Percentiles rank a stretch among this genome's conserved stretches.
Evolutionary conservation across 352 stramenopile species (phyloP).

Genomic region (Pythium dissimile): DNA sequence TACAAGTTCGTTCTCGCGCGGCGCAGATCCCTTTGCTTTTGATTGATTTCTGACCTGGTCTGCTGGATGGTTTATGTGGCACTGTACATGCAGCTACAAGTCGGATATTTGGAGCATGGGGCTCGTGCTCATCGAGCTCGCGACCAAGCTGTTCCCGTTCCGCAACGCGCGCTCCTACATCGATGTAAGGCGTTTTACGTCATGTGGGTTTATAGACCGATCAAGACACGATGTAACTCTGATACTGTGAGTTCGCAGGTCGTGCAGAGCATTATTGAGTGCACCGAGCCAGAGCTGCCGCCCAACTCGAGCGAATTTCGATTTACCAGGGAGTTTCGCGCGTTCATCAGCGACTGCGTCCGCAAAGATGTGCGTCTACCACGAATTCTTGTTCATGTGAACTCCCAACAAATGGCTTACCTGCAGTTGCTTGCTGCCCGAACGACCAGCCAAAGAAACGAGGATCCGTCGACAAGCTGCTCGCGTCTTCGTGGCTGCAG

Average conservation of each 20-base stretch:
- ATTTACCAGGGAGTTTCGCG: constrained; percentile 52
- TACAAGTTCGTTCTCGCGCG: constrained; percentile 68
- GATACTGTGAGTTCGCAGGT: constrained; percentile 28
- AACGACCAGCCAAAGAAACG: constrained; percentile 59
- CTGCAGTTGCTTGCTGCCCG: not conserved
- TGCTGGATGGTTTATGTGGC: not conserved
- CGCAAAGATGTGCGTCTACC: constrained; percentile 51
- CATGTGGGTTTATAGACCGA: too few relatives aligned
- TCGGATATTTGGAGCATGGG: constrained; percentile 78
- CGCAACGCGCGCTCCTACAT: constrained; percentile 57
- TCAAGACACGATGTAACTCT: too few relatives aligned
- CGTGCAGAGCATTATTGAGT: constrained; percentile 75
- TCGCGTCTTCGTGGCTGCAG: constrained; percentile 51
- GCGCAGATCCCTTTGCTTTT: constrained; percentile 1
- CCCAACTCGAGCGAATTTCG: constrained; percentile 19
- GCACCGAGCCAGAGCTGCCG: constrained; percentile 41
- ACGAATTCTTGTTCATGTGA: not conserved
- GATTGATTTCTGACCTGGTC: not conserved
- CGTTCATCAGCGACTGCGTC: constrained; percentile 56
- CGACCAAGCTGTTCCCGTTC: constrained; percentile 58
- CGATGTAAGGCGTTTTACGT: constrained; percentile 31
- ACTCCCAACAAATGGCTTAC: not conserved
- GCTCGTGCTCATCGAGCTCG: constrained; percentile 69
- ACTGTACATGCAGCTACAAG: constrained; percentile 59
- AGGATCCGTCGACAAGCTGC: constrained; percentile 51